phyloP scores from a whole-genome alignment of 345 rosid species.

The Gossypium herbaceum region DNA sequence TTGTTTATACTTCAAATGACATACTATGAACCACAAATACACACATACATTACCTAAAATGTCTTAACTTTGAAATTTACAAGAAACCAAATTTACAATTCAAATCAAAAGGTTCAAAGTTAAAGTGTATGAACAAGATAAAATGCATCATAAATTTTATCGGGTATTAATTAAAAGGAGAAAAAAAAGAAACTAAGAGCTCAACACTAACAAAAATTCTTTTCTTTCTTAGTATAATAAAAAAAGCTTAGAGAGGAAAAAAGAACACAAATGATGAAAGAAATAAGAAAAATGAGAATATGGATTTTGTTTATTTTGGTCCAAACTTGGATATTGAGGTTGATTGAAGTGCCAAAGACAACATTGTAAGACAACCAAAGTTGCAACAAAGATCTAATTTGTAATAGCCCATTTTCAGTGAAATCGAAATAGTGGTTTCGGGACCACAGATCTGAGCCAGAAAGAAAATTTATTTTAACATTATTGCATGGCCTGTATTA shows the following conservation, averaged over 20 bases:
- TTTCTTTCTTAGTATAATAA: too few species aligned
- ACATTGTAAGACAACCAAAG: slow-evolving; percentile 64
- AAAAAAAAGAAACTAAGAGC: background rate
- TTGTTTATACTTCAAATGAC: too few species aligned
- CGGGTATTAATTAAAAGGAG: background rate
- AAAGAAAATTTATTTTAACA: too few species aligned
- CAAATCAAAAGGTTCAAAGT: background rate
- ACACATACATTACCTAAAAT: background rate
- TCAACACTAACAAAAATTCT: background rate
- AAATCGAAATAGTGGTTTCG: too few species aligned
- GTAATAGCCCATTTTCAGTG: too few species aligned
- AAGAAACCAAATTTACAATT: background rate
- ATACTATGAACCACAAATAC: too few species aligned
- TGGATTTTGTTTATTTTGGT: slow-evolving; percentile 14
- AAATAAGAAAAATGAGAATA: background rate
- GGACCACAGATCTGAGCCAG: too few species aligned
- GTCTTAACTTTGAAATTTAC: background rate
- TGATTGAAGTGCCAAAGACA: slow-evolving; percentile 44
- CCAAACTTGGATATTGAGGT: slow-evolving; percentile 77
- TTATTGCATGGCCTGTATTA: too few species aligned
- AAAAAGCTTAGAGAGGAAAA: too few species aligned
- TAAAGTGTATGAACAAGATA: background rate
- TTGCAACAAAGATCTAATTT: slow-evolving; percentile 58
- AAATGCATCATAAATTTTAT: background rate
- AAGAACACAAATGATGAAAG: background rate